phyloP scores from a whole-genome alignment of 1,284 basidiomycete genomes.

The Puccinia hordei region DNA sequence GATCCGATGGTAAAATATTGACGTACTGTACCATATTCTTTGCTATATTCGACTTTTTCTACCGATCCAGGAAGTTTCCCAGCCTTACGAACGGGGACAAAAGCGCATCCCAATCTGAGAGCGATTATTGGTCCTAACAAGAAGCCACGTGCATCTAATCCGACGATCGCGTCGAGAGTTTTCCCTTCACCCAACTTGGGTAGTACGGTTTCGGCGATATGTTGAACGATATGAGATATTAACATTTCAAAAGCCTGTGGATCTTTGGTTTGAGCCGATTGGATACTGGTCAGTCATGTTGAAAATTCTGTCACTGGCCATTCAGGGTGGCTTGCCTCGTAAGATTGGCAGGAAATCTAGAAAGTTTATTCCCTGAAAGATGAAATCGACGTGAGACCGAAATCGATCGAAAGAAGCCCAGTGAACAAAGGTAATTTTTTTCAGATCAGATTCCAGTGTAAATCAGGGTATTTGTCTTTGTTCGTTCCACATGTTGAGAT shows the following conservation, averaged over 20 bases:
- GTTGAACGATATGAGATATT: constrained; percentile 85
- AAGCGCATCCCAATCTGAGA: constrained; percentile 84
- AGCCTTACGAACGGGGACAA: constrained; percentile 91
- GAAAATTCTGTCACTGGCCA: not conserved
- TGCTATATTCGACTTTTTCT: constrained; percentile 76
- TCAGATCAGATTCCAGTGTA: not conserved
- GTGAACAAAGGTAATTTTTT: not conserved
- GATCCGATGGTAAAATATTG: not conserved
- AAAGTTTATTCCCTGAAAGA: constrained; percentile 37
- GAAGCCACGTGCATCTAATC: constrained; percentile 94
- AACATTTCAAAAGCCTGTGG: constrained; percentile 65
- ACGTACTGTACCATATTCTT: constrained; percentile 86
- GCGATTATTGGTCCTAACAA: constrained; percentile 91
- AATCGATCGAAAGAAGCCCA: not conserved
- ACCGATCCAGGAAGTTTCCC: constrained; percentile 91
- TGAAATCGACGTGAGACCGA: not conserved
- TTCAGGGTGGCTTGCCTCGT: not conserved
- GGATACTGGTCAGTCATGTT: not conserved
- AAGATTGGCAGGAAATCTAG: constrained; percentile 48
- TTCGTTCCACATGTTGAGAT: no score
- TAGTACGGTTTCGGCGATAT: constrained; percentile 73
- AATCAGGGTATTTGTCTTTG: no score
- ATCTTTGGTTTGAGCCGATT: constrained; percentile 51
- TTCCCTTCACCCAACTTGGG: constrained; percentile 63
- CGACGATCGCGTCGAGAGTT: constrained; percentile 91